Base-by-base conservation (phyloP, 805 yeast species). In the Yamadazyma tumulicola region DNA sequence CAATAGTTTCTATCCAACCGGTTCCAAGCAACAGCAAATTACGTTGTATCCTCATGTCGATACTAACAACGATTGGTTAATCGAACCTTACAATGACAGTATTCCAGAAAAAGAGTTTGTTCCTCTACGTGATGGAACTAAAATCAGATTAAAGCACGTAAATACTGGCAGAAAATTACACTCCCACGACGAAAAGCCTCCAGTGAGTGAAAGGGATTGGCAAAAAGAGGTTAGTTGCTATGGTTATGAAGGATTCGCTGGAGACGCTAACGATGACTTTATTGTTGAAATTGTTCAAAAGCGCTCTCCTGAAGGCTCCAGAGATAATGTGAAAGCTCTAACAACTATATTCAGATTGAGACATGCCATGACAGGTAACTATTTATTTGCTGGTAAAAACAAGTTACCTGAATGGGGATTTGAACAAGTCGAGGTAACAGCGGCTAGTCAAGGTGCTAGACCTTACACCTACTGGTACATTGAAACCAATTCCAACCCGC, bases 201-300 rank as follows among this genome's bases (percentile, higher is more conserved):
- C 91, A 12, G 86, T 83, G 13, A 67, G 81, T 38, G 82, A 77
- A 52, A 64, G 71, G 39, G 95, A 85, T 50, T 85, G 93, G 93
- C 89, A 82, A 63, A 82, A 81, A 58, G 95, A 85, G 64, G 86
- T 72, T 13, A 73, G 87, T 4, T 70, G 80, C 60, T 85, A 85
- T 55, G 95, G 95, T 15, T 79, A 54, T 49, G 81, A 79, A 28
- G 87, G 85, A 3, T 85, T 83, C 48, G 77, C 53, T 17, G 95
- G 94, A 59, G 93, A 85, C 61, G 81, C 87, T 36, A 85, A 85
- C 58, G 95, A 85, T 61, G 89, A 84, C 55, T 85, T 84, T 60
- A 59, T 79, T 42, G 79, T 85, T 41, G 91, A 84, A 55, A 80
- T 85, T 44, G 86, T 78, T 41, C 61, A 74, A 48, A 64, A 67